phyloP scores from a whole-genome alignment of 2,329 filamentous ascomycete genomes.

The Purpureocillium takamizusanense region DNA sequence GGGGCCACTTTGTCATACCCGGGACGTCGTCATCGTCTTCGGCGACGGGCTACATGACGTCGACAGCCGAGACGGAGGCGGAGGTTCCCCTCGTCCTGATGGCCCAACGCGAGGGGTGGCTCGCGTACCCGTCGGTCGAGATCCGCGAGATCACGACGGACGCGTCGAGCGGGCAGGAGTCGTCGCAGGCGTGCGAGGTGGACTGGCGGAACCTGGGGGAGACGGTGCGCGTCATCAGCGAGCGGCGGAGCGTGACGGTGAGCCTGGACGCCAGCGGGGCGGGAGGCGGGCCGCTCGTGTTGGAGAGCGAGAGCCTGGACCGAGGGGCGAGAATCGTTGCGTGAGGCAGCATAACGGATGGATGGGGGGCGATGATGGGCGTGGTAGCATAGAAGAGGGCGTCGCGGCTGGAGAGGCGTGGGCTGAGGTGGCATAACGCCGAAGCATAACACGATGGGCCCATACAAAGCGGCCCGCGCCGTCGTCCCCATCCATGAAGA shows the following conservation, averaged over 20 bases:
- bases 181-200: slow-evolving; percentile 54
- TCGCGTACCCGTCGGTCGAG: slow-evolving; percentile 72
- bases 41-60: slow-evolving; percentile 26
- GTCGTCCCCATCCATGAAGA: no score
- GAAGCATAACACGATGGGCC: no score
- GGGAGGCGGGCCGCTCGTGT: slow-evolving; percentile 55
- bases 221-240: slow-evolving; percentile 63
- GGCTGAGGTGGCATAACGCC: no score
- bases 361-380: no score
- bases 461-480: no score
- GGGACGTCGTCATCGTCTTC: slow-evolving; percentile 17
- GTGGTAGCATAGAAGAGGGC: no score
- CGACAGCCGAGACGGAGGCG: slow-evolving; percentile 40
- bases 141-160: slow-evolving; percentile 52
- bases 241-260: slow-evolving; percentile 63
- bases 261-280: slow-evolving; percentile 60
- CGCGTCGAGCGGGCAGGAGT: slow-evolving; percentile 10
- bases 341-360: no score
- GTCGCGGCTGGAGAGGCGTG: no score
- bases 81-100: slow-evolving; percentile 66
- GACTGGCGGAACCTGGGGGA: slow-evolving; percentile 73
- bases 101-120: slow-evolving; percentile 66
- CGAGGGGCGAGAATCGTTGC: slow-evolving; percentile 10
- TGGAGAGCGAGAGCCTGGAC: slow-evolving; percentile 45
- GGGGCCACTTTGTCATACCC: slow-evolving; percentile 65